phyloP scores from a whole-genome alignment of 306 rosid species.

The cucumber (Cucumis sativus) region DNA sequence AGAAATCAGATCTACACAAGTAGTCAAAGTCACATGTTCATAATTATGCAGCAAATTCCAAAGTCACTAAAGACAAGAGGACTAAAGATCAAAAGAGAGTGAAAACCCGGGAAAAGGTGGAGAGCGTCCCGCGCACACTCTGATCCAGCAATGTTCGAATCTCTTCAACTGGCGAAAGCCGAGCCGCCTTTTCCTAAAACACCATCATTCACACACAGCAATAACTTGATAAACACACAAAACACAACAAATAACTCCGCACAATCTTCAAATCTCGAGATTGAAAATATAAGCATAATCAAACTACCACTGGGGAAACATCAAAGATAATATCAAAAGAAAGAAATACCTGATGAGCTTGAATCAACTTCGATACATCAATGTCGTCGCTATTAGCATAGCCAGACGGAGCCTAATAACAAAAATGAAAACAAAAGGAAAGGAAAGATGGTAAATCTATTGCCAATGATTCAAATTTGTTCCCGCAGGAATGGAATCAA shows the following conservation, averaged over 20 bases:
- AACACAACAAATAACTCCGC: not conserved
- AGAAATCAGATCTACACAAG: not conserved
- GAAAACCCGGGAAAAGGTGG: slow-evolving; percentile 67
- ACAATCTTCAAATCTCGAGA: not conserved
- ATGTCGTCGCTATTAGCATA: slow-evolving; percentile 29
- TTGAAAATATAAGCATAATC: not conserved
- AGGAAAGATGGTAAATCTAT: not conserved
- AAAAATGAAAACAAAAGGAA: not conserved
- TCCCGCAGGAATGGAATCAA: not conserved
- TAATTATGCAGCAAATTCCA: not conserved
- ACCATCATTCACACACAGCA: not conserved
- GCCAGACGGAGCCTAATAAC: slow-evolving; percentile 40
- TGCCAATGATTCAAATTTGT: not conserved
- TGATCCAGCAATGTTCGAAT: slow-evolving; percentile 61
- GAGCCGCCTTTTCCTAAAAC: slow-evolving; percentile 71
- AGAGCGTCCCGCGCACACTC: slow-evolving; percentile 71
- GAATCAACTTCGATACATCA: slow-evolving; percentile 49
- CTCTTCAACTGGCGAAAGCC: slow-evolving; percentile 62
- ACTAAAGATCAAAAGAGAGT: not conserved
- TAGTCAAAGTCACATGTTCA: not conserved
- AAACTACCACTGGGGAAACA: not conserved
- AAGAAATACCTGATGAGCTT: slow-evolving; percentile 61
- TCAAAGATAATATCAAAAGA: not conserved
- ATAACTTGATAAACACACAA: not conserved
- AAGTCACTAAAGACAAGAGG: not conserved